These are phyloP conservation scores for Rhodotorula babjevae DNA, from an alignment of 768 basidiomycete species.

Conservation along the genomic window DNA sequence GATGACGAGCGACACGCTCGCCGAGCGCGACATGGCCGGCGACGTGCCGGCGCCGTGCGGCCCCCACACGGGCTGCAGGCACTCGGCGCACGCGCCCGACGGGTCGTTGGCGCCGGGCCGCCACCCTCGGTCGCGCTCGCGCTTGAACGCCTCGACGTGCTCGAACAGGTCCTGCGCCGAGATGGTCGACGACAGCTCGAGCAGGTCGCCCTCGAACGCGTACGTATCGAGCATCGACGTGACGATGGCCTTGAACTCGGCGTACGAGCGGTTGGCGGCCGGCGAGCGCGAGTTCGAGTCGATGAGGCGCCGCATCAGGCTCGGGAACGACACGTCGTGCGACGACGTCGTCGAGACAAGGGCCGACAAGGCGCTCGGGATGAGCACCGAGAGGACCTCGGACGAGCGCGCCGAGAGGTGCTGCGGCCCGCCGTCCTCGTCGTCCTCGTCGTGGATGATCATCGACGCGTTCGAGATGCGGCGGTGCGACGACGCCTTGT, in stretches of 20 bases:
- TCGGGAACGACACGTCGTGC: conserved; percentile 78
- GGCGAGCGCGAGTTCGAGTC: conserved; percentile 60
- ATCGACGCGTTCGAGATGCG: conserved; percentile 30
- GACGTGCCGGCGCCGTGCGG: conserved; percentile 16
- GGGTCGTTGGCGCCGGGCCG: conserved; percentile 33
- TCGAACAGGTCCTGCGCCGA: conserved; percentile 77
- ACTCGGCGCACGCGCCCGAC: conserved; percentile 35
- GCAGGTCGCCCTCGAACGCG: conserved; percentile 81
- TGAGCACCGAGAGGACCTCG: conserved; percentile 61
- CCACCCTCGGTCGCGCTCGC: conserved; percentile 45
- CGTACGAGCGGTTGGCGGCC: conserved; percentile 61
- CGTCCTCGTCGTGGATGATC: conserved; percentile 24
- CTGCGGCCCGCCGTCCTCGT: conserved; percentile 35
- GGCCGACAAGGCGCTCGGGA: conserved; percentile 76
- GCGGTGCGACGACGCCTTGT: conserved; percentile 17
- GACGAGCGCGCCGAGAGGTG: conserved; percentile 49
- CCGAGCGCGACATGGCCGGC: conserved; percentile 33
- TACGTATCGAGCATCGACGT: conserved; percentile 95
- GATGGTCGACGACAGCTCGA: conserved; percentile 74
- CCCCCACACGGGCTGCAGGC: conserved; percentile 37
- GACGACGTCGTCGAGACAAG: conserved; percentile 80
- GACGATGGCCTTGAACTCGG: conserved; percentile 84
- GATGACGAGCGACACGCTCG: conserved; percentile 27
- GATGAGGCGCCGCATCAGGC: conserved; percentile 84
- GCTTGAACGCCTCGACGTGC: conserved; percentile 57